Base-by-base conservation (phyloP, 257 asterid species). In the Rubia yunnanensis region DNA sequence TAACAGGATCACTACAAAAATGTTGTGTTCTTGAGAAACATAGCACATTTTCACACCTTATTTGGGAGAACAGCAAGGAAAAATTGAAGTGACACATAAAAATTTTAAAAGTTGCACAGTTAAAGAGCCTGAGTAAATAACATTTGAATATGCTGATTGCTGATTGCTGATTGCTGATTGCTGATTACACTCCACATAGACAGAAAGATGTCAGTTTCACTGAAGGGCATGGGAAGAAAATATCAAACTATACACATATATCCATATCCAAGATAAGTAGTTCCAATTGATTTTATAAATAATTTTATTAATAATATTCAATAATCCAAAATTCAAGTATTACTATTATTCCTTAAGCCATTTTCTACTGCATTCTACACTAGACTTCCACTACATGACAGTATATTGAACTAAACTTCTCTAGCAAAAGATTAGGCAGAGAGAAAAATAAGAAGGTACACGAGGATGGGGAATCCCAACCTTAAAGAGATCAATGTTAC, bases 401-500 rank as follows among this genome's bases (percentile, higher is more conserved):
- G 56, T 9, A 62, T 5, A 36, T 24, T 44, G 18, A 62, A 30
- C 36, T 13, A 39, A 38, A 39, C 1, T 27, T 6, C 32, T 7
- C 35, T 3, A 2, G 30, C n/a, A 4, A 63, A 44, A 24, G 20
- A 26, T 27, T 27, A 28, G 41, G 27, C 32, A 46, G 61, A 44
- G 24, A 31, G 31, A 44, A 44, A 65, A 46, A 28, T 34, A 10
- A 3, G 20, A n/a, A 15, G 39, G 10, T 38, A 70, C 39, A 8
- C 64, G 67, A 54, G 62, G 32, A 55, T 36, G 48, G 6, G 36
- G 49, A 28, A 50, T 58, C 59, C 79, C 62, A 74, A 88, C 98
- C 98, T 90, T 90, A 44, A 94, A 83, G 76, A 94, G 99, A 80
- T 90, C 99, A 18, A 94, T 90, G 64, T 94, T 94, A 69, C 95